phyloP scores from a whole-genome alignment of 768 basidiomycete species.

The Pleurotus djamor region DNA sequence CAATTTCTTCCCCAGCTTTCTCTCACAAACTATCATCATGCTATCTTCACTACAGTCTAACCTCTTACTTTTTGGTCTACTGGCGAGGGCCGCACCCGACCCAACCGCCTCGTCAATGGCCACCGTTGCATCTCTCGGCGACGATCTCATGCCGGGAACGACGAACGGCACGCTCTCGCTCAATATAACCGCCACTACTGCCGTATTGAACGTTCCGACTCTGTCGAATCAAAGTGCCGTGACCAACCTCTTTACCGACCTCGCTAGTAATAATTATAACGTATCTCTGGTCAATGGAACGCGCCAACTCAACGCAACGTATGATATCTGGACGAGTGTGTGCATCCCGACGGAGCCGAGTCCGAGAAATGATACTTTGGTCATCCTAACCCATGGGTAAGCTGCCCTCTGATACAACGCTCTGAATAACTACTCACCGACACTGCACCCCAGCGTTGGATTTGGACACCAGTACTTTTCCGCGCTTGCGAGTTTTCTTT shows the following conservation, averaged over 20 bases:
- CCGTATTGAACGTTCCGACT: background rate
- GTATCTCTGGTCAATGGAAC: background rate
- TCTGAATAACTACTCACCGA: background rate
- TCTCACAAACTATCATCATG: background rate
- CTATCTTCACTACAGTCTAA: background rate
- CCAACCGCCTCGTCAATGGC: no score
- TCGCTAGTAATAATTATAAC: background rate
- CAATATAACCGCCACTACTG: background rate
- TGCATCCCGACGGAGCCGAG: slow-evolving; percentile 11
- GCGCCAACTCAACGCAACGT: background rate
- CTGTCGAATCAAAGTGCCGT: background rate
- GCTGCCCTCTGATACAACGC: background rate
- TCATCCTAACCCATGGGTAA: slow-evolving; percentile 19
- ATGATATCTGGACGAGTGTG: slow-evolving; percentile 4
- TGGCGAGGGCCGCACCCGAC: background rate
- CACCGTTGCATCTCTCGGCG: background rate
- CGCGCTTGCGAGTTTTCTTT: slow-evolving; percentile 17
- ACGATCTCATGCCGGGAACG: background rate
- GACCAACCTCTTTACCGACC: background rate
- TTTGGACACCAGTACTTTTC: slow-evolving; percentile 22
- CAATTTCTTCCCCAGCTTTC: background rate
- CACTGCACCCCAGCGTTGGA: slow-evolving; percentile 10
- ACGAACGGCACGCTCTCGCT: background rate
- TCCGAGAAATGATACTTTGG: slow-evolving; percentile 11
- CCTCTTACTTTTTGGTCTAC: background rate